Conservation (phyloP, 352 stramenopile species). For the Globisporangium solare region DNA sequence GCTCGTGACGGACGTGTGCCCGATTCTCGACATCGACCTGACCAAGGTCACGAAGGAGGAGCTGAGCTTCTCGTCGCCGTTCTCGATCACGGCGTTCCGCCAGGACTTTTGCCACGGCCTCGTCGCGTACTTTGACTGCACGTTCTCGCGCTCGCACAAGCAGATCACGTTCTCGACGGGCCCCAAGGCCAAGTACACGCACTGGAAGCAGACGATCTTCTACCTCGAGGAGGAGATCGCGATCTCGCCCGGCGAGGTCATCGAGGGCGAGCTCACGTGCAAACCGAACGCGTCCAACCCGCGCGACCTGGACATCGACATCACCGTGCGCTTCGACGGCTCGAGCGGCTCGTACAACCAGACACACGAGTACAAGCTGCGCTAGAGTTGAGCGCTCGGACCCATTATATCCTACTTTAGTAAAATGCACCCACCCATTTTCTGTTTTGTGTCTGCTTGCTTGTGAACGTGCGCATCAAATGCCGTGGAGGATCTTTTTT, state of each 20-base stretch:
- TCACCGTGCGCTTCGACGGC: slow-evolving; percentile 77
- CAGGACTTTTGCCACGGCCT: slow-evolving; percentile 97
- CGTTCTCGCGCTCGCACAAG: slow-evolving; percentile 94
- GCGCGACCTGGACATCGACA: slow-evolving; percentile 90
- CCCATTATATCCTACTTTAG: no score
- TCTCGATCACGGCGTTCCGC: slow-evolving; percentile 88
- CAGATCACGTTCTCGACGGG: slow-evolving; percentile 95
- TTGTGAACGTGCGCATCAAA: no score
- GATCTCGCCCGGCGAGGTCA: slow-evolving; percentile 66
- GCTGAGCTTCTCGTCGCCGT: slow-evolving; percentile 90
- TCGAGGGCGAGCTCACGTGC: slow-evolving; percentile 86
- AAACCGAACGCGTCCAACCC: slow-evolving; percentile 93
- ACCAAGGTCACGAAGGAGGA: slow-evolving; percentile 90
- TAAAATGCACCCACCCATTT: no score
- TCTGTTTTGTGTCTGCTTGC: no score
- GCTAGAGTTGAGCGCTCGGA: slow-evolving; percentile 29
- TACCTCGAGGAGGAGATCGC: slow-evolving; percentile 85
- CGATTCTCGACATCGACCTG: slow-evolving; percentile 86
- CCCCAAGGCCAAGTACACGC: slow-evolving; percentile 88
- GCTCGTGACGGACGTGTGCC: slow-evolving; percentile 94
- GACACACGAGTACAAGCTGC: slow-evolving; percentile 77
- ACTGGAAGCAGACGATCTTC: slow-evolving; percentile 99
- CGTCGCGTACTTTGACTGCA: slow-evolving; percentile 97
- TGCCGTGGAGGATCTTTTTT: no score
- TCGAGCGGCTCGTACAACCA: slow-evolving; percentile 58